Conservation (phyloP, 305 asterid genomes). For the Fraxinus xanthoxyloides region DNA sequence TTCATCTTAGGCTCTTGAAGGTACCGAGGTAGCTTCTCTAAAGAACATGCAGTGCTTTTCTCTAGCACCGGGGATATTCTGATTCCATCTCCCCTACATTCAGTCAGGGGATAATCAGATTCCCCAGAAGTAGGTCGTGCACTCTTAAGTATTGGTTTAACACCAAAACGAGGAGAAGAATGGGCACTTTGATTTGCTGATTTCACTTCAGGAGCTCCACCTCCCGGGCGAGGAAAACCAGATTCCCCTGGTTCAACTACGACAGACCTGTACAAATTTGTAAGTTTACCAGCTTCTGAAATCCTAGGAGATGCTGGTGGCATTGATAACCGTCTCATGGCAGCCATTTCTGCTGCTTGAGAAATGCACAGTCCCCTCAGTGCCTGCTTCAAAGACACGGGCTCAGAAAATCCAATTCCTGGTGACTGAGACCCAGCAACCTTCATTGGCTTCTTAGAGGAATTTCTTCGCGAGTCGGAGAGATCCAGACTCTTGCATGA, state of each 20-base stretch:
- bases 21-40: constrained; percentile 14
- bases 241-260: constrained; percentile 19
- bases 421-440: constrained; percentile 57
- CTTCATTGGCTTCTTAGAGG: constrained; percentile 82
- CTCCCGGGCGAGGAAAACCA: constrained; percentile 24
- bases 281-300: constrained; percentile 50
- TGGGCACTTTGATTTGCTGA: constrained; percentile 36
- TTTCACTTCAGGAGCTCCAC: constrained; percentile 23
- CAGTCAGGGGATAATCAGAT: constrained; percentile 16
- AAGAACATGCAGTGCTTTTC: constrained; percentile 28
- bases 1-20: constrained; percentile 26
- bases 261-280: constrained; percentile 37
- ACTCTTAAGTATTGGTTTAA: constrained; percentile 4
- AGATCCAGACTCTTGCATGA: constrained; percentile 71
- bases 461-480: constrained; percentile 60
- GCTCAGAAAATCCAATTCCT: constrained; percentile 76
- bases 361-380: constrained; percentile 90
- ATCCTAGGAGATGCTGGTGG: constrained; percentile 69
- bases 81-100: not conserved
- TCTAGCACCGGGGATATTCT: constrained; percentile 2
- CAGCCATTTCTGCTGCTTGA: constrained; percentile 93
- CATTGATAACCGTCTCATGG: constrained; percentile 59
- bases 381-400: constrained; percentile 84
- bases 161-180: constrained; percentile 31
- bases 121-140: not conserved